A percentile compares a stretch with the other conserved stretches of the same genome.
Conservation (phyloP, 371 early-diverging fungal species). For the Rhizopus microsporus region DNA sequence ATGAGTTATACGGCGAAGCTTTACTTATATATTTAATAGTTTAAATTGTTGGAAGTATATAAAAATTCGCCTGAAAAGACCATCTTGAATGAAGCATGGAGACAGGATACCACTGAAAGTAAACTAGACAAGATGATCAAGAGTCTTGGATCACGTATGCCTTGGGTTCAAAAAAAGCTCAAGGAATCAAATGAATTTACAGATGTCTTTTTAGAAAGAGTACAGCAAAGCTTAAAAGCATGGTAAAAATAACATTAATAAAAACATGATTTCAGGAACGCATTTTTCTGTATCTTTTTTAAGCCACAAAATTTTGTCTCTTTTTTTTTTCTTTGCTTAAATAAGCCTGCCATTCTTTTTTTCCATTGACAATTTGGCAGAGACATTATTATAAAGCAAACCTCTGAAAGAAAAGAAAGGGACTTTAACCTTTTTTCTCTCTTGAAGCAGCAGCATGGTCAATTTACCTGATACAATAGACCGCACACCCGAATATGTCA, state of each 20-base stretch:
- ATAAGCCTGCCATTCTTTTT: neutral
- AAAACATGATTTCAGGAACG: neutral
- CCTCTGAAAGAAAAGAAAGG: slow-evolving; percentile 9
- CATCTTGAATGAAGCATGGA: slow-evolving; percentile 69
- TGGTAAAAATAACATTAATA: slow-evolving; percentile 11
- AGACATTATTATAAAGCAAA: neutral
- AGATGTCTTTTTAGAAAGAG: slow-evolving; percentile 16
- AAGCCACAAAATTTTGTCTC: slow-evolving; percentile 1
- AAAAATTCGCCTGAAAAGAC: slow-evolving; percentile 60
- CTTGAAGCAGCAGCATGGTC: slow-evolving; percentile 12
- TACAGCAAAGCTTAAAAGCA: slow-evolving; percentile 19
- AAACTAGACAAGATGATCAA: slow-evolving; percentile 70
- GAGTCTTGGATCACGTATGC: slow-evolving; percentile 75
- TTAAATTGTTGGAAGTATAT: slow-evolving; percentile 59
- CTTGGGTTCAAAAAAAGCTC: slow-evolving; percentile 59
- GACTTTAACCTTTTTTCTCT: neutral
- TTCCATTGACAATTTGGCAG: neutral
- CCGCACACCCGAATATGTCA: slow-evolving; percentile 68
- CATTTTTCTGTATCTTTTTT: neutral
- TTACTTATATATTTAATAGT: slow-evolving; percentile 29
- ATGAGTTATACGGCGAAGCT: neutral
- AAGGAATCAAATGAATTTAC: slow-evolving; percentile 1
- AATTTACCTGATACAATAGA: slow-evolving; percentile 60
- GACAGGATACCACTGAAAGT: slow-evolving; percentile 65
- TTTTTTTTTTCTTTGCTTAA: neutral